Percentiles rank a stretch among this genome's conserved stretches.
These are phyloP conservation scores for Paraphaeosphaeria minitans DNA, from an alignment of 2,329 filamentous ascomycete species.

Conservation along the genomic window DNA sequence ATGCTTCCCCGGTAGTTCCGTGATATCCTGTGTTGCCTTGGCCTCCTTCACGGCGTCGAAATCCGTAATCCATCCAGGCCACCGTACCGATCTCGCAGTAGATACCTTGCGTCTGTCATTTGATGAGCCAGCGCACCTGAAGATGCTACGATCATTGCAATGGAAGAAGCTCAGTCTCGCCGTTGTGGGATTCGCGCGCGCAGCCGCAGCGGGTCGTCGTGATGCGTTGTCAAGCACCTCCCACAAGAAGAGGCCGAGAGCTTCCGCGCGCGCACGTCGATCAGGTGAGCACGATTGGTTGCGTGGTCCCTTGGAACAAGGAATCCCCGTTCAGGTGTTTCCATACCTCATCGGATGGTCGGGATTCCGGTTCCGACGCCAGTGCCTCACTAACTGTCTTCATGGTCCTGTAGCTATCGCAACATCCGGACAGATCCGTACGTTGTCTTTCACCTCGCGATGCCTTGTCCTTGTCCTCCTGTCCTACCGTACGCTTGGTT, in stretches of 20 bases:
- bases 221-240: not conserved
- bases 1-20: not conserved
- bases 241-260: no score
- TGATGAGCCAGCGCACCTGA: not conserved
- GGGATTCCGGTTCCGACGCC: slow-evolving; percentile 4
- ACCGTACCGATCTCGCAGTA: not conserved
- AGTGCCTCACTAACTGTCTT: not conserved
- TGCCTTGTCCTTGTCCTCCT: not conserved
- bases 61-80: not conserved
- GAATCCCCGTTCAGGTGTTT: not conserved
- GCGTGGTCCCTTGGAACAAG: not conserved
- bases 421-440: not conserved
- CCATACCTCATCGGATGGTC: not conserved
- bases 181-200: no score
- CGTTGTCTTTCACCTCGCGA: not conserved
- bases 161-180: no score
- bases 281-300: not conserved
- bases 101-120: not conserved
- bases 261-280: no score
- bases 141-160: not conserved
- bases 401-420: not conserved
- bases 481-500: not conserved
- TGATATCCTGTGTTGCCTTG: not conserved
- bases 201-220: no score
- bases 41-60: not conserved